Evolutionary conservation across 768 basidiomycete genomes (phyloP).

Genomic region (Amanita brunnescens): DNA sequence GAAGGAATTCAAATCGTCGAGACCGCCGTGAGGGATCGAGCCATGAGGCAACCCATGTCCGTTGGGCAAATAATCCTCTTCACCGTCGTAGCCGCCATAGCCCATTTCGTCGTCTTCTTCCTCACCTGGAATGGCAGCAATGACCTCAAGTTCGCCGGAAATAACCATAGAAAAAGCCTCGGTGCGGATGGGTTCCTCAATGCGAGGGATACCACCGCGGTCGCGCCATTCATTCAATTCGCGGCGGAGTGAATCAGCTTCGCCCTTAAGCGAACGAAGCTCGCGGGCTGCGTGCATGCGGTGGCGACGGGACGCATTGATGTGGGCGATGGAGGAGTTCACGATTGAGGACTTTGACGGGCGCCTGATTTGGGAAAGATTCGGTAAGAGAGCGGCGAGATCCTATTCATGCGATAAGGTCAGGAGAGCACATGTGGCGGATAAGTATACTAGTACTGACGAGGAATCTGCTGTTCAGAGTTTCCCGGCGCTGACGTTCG

Average conservation of each 20-base stretch:
- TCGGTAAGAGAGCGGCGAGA: conserved; percentile 85
- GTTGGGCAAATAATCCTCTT: conserved; percentile 26
- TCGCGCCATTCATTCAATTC: conserved; percentile 94
- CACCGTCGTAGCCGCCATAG: conserved; percentile 21
- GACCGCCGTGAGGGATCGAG: conserved; percentile 8
- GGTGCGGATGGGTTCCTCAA: conserved; percentile 65
- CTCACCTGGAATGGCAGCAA: conserved; percentile 37
- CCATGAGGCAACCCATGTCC: conserved; percentile 3
- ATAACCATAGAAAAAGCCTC: conserved; percentile 68
- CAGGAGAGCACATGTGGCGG: conserved; percentile 1
- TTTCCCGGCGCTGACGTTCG: conserved; percentile 88
- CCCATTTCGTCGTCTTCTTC: conserved; percentile 44
- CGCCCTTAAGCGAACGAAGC: conserved; percentile 67
- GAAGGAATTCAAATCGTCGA: conserved; percentile 28
- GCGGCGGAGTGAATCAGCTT: conserved; percentile 78
- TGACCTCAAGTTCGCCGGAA: conserved; percentile 61
- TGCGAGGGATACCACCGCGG: conserved; percentile 57
- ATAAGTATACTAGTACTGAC: conserved; percentile 32
- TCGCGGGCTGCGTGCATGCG: conserved; percentile 76
- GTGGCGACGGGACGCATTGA: conserved; percentile 75
- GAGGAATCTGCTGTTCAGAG: conserved; percentile 86
- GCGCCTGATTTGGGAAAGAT: conserved; percentile 83
- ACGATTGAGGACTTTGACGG: conserved; percentile 97
- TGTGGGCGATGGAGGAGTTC: conserved; percentile 88
- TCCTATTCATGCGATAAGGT: conserved; percentile 41